Evolutionary conservation across 2,329 filamentous ascomycete genomes (phyloP), one percentile per base, ranked within the genome.

Genomic region (Dothideomycetes sp.): DNA sequence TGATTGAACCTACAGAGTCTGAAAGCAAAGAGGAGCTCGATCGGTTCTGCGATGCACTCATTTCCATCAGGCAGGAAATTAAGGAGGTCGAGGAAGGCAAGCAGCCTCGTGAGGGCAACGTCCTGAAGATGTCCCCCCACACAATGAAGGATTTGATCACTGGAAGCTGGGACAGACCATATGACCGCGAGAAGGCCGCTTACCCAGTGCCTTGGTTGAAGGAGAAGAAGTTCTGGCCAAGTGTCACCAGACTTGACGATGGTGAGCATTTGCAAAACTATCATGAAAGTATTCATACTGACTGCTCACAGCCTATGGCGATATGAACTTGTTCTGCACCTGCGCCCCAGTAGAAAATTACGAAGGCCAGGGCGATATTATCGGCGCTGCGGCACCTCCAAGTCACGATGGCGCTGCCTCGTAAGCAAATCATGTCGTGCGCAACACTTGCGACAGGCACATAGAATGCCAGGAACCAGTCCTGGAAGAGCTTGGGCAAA

Each of bases 141-240:
- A 83, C 81, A 1, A 79, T 88, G 64, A 74, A 77, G 36, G 89
- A 95, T 58, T 64, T 96, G 24, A 69, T 95, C 36, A 56, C 71
- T 1, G 74, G 74, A 3, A 77, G 84, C 52, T 96, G 89, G 89
- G 71, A 84, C 46, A 71, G 89, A n/a, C 70, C 77, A 1, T 96
- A 96, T 60, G 76, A 71, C 1, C 69, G 87, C 19, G 81, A 91
- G 65, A 73, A 79, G 63, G 89, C 89, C 0, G 89, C 86, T 0
- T 96, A 94, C 59, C 89, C 89, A 14, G 58, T 94, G 46, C 69
- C 78, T 0, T 94, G 77, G 64, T 64, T 96, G 46, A 75, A 76
- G 60, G 84, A 94, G 75, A 95, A 93, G 81, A 96, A 96, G 70
- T 95, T 95, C 66, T 96, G 89, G 89, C 88, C 89, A 0, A 79